Percentiles rank a stretch among this genome's conserved stretches.
Evolutionary conservation across 1,139 yeast species (phyloP).

Genomic region (Yamadazyma pseudoaaseri): DNA sequence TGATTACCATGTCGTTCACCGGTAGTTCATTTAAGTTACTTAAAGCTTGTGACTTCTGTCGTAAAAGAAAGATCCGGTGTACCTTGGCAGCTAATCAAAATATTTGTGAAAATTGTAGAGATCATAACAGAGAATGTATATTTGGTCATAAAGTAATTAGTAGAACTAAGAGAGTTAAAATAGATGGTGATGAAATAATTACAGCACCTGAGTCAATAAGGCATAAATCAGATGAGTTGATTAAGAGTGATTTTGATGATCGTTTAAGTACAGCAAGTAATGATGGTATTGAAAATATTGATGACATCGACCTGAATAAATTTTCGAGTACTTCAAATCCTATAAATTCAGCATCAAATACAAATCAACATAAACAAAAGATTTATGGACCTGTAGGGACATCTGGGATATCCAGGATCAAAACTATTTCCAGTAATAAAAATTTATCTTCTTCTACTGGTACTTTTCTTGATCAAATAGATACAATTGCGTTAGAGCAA

Average conservation of each 20-base stretch:
- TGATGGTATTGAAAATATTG: not conserved
- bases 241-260: not conserved
- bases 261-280: not conserved
- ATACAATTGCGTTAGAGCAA: constrained; percentile 13
- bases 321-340: not conserved
- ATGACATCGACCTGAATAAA: no score
- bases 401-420: constrained; percentile 2
- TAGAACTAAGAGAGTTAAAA: constrained; percentile 3
- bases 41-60: constrained; percentile 20
- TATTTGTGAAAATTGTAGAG: constrained; percentile 19
- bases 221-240: no score
- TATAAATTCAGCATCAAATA: constrained; percentile 1
- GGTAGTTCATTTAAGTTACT: constrained; percentile 17
- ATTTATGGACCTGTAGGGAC: not conserved
- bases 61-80: constrained; percentile 21
- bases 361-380: not conserved
- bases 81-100: constrained; percentile 9
- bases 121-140: constrained; percentile 16
- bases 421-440: constrained; percentile 8
- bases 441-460: constrained; percentile 16
- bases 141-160: constrained; percentile 19
- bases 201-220: not conserved
- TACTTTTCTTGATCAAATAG: constrained; percentile 17
- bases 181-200: not conserved
- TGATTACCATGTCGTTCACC: no score